Percentiles rank a stretch among this genome's conserved stretches.
These are phyloP conservation scores for Tillandsia leiboldiana DNA, from an alignment of 176 grass and related monocot genomes.

Conservation along the genomic window DNA sequence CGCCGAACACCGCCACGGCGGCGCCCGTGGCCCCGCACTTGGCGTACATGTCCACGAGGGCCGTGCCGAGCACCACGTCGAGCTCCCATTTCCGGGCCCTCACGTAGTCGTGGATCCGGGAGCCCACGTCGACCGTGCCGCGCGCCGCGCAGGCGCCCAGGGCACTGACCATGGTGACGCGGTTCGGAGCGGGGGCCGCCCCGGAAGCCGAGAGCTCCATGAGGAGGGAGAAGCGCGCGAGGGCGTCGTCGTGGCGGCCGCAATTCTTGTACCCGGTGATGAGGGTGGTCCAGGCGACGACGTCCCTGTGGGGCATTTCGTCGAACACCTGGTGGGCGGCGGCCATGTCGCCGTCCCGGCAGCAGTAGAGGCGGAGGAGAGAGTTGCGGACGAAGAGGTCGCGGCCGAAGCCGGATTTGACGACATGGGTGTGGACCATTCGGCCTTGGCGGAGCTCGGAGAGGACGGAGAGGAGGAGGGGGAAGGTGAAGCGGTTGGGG, in stretches of 20 bases:
- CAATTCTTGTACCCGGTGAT: constrained; percentile 9
- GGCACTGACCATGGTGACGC: constrained; percentile 55
- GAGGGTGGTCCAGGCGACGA: constrained; percentile 21
- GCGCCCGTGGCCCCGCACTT: constrained; percentile 42
- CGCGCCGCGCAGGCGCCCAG: constrained; percentile 14
- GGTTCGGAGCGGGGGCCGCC: constrained; percentile 41
- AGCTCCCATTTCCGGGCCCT: constrained; percentile 38
- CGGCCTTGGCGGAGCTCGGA: constrained; percentile 30
- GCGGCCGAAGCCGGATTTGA: constrained; percentile 31
- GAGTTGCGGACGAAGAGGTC: constrained; percentile 42
- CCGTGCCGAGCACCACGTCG: constrained; percentile 49
- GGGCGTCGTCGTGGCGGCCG: not conserved
- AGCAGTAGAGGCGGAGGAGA: constrained; percentile 7
- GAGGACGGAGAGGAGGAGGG: constrained; percentile 36
- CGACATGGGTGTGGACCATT: constrained; percentile 35
- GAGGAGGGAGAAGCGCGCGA: constrained; percentile 4
- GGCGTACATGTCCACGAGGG: constrained; percentile 57
- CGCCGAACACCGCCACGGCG: constrained; percentile 23
- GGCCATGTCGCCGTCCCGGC: not conserved
- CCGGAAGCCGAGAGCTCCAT: constrained; percentile 8
- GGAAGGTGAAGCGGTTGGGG: constrained; percentile 63
- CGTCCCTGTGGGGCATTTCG: constrained; percentile 54
- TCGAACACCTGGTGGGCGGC: constrained; percentile 36
- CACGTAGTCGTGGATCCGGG: constrained; percentile 54
- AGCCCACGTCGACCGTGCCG: constrained; percentile 31